Evolutionary conservation across 176 grass and related monocot genomes (phyloP).

Genomic region (Carex myosuroides): DNA sequence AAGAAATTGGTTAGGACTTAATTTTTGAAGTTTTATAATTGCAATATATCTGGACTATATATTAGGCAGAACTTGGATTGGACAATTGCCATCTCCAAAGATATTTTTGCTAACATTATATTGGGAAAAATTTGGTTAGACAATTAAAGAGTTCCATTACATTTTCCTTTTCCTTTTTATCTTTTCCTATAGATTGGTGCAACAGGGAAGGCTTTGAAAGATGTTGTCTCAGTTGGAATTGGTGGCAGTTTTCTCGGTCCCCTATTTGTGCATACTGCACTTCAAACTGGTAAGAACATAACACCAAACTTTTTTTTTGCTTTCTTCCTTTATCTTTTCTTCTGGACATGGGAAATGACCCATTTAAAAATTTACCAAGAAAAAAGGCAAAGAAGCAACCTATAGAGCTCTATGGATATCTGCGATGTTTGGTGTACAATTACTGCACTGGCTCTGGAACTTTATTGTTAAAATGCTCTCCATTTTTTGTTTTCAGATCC

Average conservation of each 20-base stretch:
- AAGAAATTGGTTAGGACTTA: neutral
- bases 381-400: neutral
- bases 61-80: neutral
- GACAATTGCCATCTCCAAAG: neutral
- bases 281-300: slow-evolving; percentile 58
- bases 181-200: slow-evolving; percentile 55
- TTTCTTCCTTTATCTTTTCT: neutral
- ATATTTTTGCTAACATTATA: neutral
- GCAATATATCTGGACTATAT: neutral
- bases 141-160: neutral
- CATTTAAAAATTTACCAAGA: neutral
- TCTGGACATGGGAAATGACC: neutral
- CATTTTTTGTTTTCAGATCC: slow-evolving; percentile 48
- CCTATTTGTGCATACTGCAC: slow-evolving; percentile 80
- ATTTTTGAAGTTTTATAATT: neutral
- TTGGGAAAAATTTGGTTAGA: neutral
- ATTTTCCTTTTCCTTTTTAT: neutral
- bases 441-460: neutral
- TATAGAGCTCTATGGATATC: neutral
- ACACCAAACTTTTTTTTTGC: neutral
- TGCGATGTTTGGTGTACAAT: neutral
- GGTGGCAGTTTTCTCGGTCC: slow-evolving; percentile 95
- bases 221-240: slow-evolving; percentile 89
- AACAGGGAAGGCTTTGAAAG: slow-evolving; percentile 72
- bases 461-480: neutral